Percentiles rank a stretch among this genome's conserved stretches.
Conservation (phyloP, 805 yeast genomes). For the Ogataea pini region DNA sequence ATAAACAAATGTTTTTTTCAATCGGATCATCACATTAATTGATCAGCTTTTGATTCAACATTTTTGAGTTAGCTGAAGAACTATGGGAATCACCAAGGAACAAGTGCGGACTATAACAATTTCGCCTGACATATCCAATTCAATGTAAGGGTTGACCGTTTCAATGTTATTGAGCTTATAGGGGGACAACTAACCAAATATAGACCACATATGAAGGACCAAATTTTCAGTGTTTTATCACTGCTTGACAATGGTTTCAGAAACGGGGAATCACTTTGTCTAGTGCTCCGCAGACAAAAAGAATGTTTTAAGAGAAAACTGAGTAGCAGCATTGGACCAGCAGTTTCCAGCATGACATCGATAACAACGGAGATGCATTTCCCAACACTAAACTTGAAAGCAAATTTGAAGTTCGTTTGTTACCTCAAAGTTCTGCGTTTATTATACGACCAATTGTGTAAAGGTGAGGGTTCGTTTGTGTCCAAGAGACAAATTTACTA, state of each 20-base stretch:
- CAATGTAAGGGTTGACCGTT: conserved; percentile 15
- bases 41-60: no score
- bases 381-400: conserved; percentile 21
- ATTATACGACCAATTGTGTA: conserved; percentile 17
- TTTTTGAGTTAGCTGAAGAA: no score
- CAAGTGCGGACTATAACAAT: conserved; percentile 15
- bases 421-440: conserved; percentile 26
- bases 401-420: conserved; percentile 25
- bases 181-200: neutral
- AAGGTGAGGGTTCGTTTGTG: conserved; percentile 21
- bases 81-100: neutral
- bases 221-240: conserved; percentile 16
- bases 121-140: conserved; percentile 16
- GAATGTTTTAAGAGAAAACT: conserved; percentile 10
- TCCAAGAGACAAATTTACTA: conserved; percentile 62
- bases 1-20: no score
- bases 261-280: conserved; percentile 26
- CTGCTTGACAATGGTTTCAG: conserved; percentile 32
- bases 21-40: no score
- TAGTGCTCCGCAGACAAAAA: conserved; percentile 17
- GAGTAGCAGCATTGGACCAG: conserved; percentile 2
- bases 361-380: conserved; percentile 17
- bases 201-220: conserved; percentile 17
- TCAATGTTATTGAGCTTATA: neutral
- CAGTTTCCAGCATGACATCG: conserved; percentile 4